These are phyloP conservation scores for Pseudogymnoascus sp. DNA, from an alignment of 2,329 filamentous ascomycete species.

Conservation along the genomic window DNA sequence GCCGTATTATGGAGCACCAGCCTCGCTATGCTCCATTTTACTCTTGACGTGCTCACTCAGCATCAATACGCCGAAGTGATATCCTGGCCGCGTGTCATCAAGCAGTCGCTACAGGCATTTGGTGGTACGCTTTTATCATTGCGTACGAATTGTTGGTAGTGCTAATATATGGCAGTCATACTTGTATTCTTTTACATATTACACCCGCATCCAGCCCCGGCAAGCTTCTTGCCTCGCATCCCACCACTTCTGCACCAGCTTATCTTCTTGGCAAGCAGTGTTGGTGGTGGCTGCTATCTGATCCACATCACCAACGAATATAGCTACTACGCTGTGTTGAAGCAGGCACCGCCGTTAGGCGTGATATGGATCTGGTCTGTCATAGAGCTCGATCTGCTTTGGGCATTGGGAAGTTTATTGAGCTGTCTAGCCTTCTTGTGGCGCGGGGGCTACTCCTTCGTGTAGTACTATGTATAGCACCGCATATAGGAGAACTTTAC, in stretches of 20 bases:
- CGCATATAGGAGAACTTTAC: background rate
- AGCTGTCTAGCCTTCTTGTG: conserved; percentile 23
- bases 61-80: conserved; percentile 67
- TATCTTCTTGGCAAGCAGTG: conserved; percentile 56
- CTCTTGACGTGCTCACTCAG: conserved; percentile 70
- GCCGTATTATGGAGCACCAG: conserved; percentile 51
- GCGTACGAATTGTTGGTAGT: conserved; percentile 6
- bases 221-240: conserved; percentile 42
- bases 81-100: conserved; percentile 45
- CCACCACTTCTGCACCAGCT: conserved; percentile 43
- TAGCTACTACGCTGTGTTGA: conserved; percentile 84
- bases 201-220: conserved; percentile 34
- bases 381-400: conserved; percentile 68
- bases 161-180: conserved; percentile 28
- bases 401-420: conserved; percentile 50
- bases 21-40: conserved; percentile 66
- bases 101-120: conserved; percentile 45
- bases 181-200: conserved; percentile 27
- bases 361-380: conserved; percentile 92
- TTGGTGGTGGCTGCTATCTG: conserved; percentile 65
- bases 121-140: conserved; percentile 35
- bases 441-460: conserved; percentile 20
- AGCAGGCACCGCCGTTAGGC: conserved; percentile 78
- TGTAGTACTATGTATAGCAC: conserved; percentile 14
- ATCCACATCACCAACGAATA: conserved; percentile 72